Evolutionary conservation across 2,329 filamentous ascomycete species (phyloP), one percentile per base, ranked within the genome.

Genomic region (Alternaria metachromatica): DNA sequence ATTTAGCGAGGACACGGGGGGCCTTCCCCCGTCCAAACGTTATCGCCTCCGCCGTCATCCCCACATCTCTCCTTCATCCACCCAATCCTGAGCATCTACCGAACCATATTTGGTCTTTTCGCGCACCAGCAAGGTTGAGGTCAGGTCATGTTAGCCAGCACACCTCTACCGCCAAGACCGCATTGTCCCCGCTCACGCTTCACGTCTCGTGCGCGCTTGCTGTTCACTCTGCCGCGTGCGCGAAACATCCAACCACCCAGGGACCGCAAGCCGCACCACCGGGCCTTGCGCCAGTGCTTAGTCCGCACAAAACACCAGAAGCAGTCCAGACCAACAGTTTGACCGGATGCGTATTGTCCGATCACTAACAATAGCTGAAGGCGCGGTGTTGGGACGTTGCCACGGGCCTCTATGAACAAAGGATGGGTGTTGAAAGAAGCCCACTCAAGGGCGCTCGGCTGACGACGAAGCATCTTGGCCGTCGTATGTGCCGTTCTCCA

Each of bases 351-450:
- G 18, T 45, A 7, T 37, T 23, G 53, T 28, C 50, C 20, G 33
- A 30, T 26, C 13, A 21, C 45, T 23, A 51, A 49, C 48, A 33
- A 58, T 30, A 45, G 20, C 23, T 48, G 50, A 25, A 44, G 25
- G 21, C 30, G 15, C 43, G 37, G 21, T 50, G 46, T 49, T 53
- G 11, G n/a, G 50, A 30, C 23, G 48, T 55, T n/a, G 48, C n/a
- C 37, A 25, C 33, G 25, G 46, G 18, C 15, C 13, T 51, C n/a
- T 3, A 43, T 54, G 30, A 59, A 55, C 51, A 49, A 64, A 65
- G 63, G 51, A 51, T 41, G 58, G 65, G 69, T 60, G 74, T 78
- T 60, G 61, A 76, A 76, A 78, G 74, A 78, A 77, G 76, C 70
- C 70, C 72, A 57, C 60, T 55, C 68, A 74, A 76, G 67, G 66